Evolutionary conservation across 2,329 filamentous ascomycete genomes (phyloP).

Genomic region (Trichoderma sp.): DNA sequence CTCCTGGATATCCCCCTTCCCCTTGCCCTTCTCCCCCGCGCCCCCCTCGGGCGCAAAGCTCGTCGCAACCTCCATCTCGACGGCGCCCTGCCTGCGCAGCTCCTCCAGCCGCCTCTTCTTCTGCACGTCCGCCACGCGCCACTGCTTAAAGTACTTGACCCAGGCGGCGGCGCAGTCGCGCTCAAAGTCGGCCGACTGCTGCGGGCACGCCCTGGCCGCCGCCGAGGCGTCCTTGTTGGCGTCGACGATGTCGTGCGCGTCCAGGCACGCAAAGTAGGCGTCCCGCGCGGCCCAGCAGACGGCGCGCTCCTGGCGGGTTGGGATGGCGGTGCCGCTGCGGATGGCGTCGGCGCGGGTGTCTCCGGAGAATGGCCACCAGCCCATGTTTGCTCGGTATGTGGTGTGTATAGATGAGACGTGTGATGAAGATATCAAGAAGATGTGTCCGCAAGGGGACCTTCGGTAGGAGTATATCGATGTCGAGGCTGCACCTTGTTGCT

Average conservation of each 20-base stretch:
- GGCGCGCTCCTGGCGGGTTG: slow-evolving; percentile 79
- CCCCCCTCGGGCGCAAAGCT: slow-evolving; percentile 44
- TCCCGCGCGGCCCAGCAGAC: slow-evolving; percentile 91
- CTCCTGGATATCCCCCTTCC: slow-evolving; percentile 45
- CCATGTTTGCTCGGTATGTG: slow-evolving; percentile 43
- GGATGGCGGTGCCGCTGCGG: slow-evolving; percentile 66
- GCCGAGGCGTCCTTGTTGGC: slow-evolving; percentile 49
- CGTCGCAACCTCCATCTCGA: slow-evolving; percentile 54
- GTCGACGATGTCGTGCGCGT: slow-evolving; percentile 80
- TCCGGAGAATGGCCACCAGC: slow-evolving; percentile 49
- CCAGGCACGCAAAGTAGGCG: slow-evolving; percentile 83
- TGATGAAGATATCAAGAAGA: background rate
- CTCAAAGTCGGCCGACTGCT: slow-evolving; percentile 65
- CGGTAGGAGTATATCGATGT: background rate
- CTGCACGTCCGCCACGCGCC: slow-evolving; percentile 87
- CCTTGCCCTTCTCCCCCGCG: slow-evolving; percentile 37
- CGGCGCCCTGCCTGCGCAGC: slow-evolving; percentile 72
- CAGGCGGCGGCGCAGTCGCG: slow-evolving; percentile 85
- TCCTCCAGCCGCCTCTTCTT: slow-evolving; percentile 77
- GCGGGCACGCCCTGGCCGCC: slow-evolving; percentile 45
- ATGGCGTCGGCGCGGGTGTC: slow-evolving; percentile 56
- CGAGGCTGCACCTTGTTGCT: background rate
- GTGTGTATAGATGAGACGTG: background rate
- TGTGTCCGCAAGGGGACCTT: too few species aligned
- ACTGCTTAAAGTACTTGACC: slow-evolving; percentile 99